These are phyloP conservation scores for Epichloe uncinata DNA, from an alignment of 2,329 filamentous ascomycete species.

Conservation along the genomic window DNA sequence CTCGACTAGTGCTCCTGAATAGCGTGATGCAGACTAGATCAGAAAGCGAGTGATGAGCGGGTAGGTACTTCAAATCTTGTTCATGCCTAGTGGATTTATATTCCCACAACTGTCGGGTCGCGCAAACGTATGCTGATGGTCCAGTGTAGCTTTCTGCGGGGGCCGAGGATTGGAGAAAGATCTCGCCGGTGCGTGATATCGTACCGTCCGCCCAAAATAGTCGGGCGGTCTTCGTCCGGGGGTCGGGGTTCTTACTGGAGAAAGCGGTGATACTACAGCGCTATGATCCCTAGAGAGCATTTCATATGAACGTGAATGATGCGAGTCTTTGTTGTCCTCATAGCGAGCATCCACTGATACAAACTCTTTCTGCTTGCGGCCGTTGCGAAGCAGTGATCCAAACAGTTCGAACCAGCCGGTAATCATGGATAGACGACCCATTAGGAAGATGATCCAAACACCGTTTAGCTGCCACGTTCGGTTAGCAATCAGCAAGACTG, in stretches of 20 bases:
- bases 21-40: not conserved
- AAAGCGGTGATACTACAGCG: slow-evolving; percentile 38
- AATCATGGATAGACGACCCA: slow-evolving; percentile 76
- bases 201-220: slow-evolving; percentile 40
- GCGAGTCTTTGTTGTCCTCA: slow-evolving; percentile 46
- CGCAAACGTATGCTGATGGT: slow-evolving; percentile 28
- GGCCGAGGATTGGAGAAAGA: slow-evolving; percentile 44
- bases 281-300: slow-evolving; percentile 55
- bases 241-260: slow-evolving; percentile 23
- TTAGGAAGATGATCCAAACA: slow-evolving; percentile 69
- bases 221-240: slow-evolving; percentile 36
- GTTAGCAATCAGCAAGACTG: slow-evolving; percentile 12
- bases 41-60: not conserved
- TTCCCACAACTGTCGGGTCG: slow-evolving; percentile 21
- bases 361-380: slow-evolving; percentile 59
- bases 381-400: slow-evolving; percentile 25
- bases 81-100: slow-evolving; percentile 44
- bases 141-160: slow-evolving; percentile 29
- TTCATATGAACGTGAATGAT: slow-evolving; percentile 50
- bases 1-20: not conserved
- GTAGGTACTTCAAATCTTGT: slow-evolving; percentile 25
- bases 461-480: slow-evolving; percentile 51
- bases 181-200: slow-evolving; percentile 39
- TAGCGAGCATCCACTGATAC: slow-evolving; percentile 70
- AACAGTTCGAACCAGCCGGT: slow-evolving; percentile 65